Evolutionary conservation across 768 basidiomycete genomes (phyloP).

Genomic region (Boletellus ananiceps): DNA sequence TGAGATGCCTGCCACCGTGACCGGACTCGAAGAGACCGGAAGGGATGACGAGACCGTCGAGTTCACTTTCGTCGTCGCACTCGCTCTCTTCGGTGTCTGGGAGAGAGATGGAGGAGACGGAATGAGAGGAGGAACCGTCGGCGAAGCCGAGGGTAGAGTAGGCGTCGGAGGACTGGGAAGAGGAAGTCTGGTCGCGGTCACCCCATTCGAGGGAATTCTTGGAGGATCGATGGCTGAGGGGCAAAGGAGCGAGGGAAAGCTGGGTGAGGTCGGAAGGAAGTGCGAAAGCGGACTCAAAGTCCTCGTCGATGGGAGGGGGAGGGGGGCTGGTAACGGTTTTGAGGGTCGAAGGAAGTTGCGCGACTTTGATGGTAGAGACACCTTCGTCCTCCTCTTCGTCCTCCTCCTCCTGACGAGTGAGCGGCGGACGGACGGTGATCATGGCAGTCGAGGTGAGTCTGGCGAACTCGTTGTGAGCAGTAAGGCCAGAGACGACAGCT

Average conservation of each 20-base stretch:
- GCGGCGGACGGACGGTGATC: constrained; percentile 63
- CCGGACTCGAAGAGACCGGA: constrained; percentile 70
- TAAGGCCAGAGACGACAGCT: constrained; percentile 35
- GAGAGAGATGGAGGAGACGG: constrained; percentile 57
- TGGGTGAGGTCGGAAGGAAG: constrained; percentile 77
- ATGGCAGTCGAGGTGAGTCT: constrained; percentile 20
- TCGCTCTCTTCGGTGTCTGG: constrained; percentile 72
- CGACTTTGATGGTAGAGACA: constrained; percentile 77
- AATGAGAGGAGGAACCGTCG: constrained; percentile 68
- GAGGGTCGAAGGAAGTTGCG: constrained; percentile 40
- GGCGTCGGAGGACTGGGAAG: constrained; percentile 84
- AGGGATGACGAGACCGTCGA: constrained; percentile 80
- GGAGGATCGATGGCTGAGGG: constrained; percentile 71
- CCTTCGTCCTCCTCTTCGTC: constrained; percentile 78
- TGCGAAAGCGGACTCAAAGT: constrained; percentile 80
- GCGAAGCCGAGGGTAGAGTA: constrained; percentile 78
- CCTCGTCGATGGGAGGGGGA: constrained; percentile 52
- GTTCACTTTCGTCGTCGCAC: constrained; percentile 63
- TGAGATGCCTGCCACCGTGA: constrained; percentile 47
- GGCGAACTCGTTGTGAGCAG: constrained; percentile 40
- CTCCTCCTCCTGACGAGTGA: constrained; percentile 41
- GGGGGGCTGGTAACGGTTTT: constrained; percentile 33
- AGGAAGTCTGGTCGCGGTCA: constrained; percentile 76
- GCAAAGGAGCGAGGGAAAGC: constrained; percentile 75
- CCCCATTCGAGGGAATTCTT: constrained; percentile 85